Evolutionary conservation across 208 protist genomes (phyloP).

Genomic region (Wallacemonas sp.): DNA sequence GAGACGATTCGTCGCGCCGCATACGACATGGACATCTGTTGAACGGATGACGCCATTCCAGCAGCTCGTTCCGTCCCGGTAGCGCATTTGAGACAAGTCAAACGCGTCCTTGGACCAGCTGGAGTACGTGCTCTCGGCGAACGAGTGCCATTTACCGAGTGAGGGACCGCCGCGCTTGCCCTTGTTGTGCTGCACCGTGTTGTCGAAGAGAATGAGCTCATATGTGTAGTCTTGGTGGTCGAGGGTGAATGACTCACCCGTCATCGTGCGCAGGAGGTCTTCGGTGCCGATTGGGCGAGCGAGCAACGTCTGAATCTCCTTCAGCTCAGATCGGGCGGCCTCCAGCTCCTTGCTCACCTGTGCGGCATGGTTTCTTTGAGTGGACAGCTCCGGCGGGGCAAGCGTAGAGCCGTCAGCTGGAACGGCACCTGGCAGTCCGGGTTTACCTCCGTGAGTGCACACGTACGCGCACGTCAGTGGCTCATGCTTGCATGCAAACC

Average conservation of each 20-base stretch:
- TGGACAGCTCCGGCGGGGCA: conserved; percentile 20
- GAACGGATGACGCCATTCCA: conserved; percentile 48
- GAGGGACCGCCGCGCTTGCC: conserved; percentile 7
- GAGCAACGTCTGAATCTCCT: conserved; percentile 13
- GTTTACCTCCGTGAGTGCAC: conserved; percentile 33
- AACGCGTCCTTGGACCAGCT: conserved; percentile 49
- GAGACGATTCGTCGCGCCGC: conserved; percentile 58
- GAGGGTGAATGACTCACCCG: conserved; percentile 45
- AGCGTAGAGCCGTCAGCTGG: conserved; percentile 24
- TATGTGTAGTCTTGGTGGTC: conserved; percentile 55
- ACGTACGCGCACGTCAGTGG: conserved; percentile 47
- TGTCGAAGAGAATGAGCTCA: conserved; percentile 47
- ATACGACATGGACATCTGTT: conserved; percentile 61
- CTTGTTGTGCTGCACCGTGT: conserved; percentile 39
- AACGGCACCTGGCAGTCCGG: conserved; percentile 11
- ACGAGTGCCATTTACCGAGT: conserved; percentile 52
- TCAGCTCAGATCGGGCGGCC: background rate
- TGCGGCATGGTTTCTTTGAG: conserved; percentile 10
- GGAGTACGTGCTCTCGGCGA: conserved; percentile 69
- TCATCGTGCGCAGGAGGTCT: conserved; percentile 49
- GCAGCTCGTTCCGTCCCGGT: conserved; percentile 40
- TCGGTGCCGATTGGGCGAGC: conserved; percentile 33
- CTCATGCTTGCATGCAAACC: conserved; percentile 45
- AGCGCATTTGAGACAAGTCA: conserved; percentile 64
- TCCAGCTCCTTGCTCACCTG: conserved; percentile 21